Base-by-base conservation (phyloP, 768 basidiomycete species). In the Lactifluus hygrophoroides region DNA sequence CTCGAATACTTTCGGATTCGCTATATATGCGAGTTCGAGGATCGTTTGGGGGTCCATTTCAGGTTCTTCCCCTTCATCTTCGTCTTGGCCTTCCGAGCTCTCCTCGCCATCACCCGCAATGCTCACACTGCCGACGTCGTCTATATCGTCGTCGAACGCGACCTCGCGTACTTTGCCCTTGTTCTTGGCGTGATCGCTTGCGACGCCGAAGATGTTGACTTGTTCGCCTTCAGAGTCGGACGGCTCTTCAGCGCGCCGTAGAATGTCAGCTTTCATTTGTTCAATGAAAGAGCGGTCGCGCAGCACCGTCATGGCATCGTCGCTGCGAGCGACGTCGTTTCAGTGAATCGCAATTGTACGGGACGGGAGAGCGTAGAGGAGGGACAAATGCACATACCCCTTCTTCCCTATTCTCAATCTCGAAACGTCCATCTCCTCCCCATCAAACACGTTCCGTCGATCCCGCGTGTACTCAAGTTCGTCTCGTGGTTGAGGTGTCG, bases 231-330 rank as follows among this genome's bases (percentile, higher is more conserved):
- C 77, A 3, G 54, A 51, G 45, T 80, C 81, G 0, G 78, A 77
- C 37, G 85, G 78, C 17, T 76, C 81, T 65, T 93, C 86, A 0
- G 82, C 85, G 4, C 87, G 78, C 27, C 89, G 80, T 14, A 94
- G 75, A 64, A 94, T 94, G 54, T 88, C 85, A 1, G 82, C 81
- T 66, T 94, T 93, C 81, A 94, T 86, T 63, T 85, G 73, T 42
- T 84, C 84, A n/a, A 81, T 76, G 66, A 80, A 80, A 1, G 75
- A 70, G 5, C 76, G 77, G 65, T 93, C 88, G 14, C 76, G 75
- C 8, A 83, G 68, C 14, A 81, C 65, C 17, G 68, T 66, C n/a
- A 66, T 63, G 14, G 72, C 74, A 28, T 82, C 77, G 34, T 77
- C 76, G 23, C 83, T 82, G 43, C 51, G 27, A n/a, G 11, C 37